Base-by-base conservation (phyloP, 2,329 filamentous ascomycete genomes). In the Coniella lustricola region DNA sequence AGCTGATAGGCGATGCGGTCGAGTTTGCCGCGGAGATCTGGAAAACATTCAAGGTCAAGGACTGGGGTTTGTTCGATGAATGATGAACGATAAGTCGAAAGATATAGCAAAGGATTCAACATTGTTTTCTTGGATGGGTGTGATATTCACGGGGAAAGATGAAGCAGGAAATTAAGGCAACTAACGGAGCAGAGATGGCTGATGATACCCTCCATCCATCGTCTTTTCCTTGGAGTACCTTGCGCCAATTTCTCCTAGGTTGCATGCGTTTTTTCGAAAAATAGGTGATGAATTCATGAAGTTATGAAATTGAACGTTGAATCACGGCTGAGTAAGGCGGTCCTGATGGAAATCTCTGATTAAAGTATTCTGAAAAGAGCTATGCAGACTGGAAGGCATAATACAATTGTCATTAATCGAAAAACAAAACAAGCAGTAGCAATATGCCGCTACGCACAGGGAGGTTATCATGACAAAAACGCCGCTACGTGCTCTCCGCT, bases 31-130 rank as follows among this genome's bases (percentile, higher is more conserved):
- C 79, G 14, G 71, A 68, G 59, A 81, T 95, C 56, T 79, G 87
- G 74, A 75, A 80, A 61, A 84, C 75, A 0, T 84, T 96, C 59
- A 79, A 85, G 60, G 76, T 96, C 49, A 82, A 82, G 67, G 85
- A 95, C 62, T 95, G 87, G 85, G 74, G 72, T 0, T 68, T 95
- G 34, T 95, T 95, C 54, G 68, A 66, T 18, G 65, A 68, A 58
- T 54, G 69, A 50, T 70, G 52, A 57, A 12, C n/a, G 36, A 5
- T 8, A 18, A n/a, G n/a, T n/a, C n/a, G n/a, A n/a, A n/a, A n/a
- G n/a, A n/a, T n/a, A n/a, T n/a, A n/a, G n/a, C n/a, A n/a, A n/a
- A n/a, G n/a, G n/a, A n/a, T n/a, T n/a, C n/a, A n/a, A n/a, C n/a
- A n/a, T n/a, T n/a, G 10, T 29, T 29, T 29, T 29, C 25, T 29